Conservation (phyloP, 2,329 filamentous ascomycete species). For the Paecilomyces sp. region DNA sequence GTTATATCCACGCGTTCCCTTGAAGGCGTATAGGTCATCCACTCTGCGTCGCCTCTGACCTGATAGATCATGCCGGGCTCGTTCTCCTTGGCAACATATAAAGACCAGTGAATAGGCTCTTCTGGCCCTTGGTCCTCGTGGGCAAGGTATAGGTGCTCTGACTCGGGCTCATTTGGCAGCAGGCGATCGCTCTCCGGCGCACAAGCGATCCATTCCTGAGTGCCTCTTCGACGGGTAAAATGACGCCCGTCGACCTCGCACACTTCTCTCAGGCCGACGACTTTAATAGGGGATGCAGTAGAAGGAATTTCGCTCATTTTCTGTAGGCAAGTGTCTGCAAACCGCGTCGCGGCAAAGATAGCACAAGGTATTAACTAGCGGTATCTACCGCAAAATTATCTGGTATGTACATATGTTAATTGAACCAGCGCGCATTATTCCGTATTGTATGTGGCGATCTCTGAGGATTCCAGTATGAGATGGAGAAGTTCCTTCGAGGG, state of each 20-base stretch:
- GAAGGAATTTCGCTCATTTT: neutral
- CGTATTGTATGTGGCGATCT: no score
- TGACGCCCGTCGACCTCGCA: neutral
- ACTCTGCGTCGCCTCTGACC: conserved; percentile 17
- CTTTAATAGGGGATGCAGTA: neutral
- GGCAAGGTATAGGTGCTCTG: neutral
- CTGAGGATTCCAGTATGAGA: no score
- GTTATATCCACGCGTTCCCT: conserved; percentile 5
- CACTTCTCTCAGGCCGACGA: neutral
- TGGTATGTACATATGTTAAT: no score
- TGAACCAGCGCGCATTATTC: no score
- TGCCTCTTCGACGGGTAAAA: neutral
- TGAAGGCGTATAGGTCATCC: conserved; percentile 16
- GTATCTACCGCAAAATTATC: no score
- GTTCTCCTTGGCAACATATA: conserved; percentile 17
- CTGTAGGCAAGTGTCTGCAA: neutral
- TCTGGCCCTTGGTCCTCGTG: neutral
- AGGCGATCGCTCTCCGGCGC: neutral
- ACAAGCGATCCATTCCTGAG: neutral
- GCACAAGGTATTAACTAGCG: neutral
- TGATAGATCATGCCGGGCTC: conserved; percentile 15
- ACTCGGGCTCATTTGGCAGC: neutral
- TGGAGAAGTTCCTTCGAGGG: no score
- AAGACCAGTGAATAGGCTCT: conserved; percentile 12
- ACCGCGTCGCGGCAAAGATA: neutral